Base-by-base conservation (phyloP, 2,329 filamentous ascomycete genomes). In the Botrytis tulipae region DNA sequence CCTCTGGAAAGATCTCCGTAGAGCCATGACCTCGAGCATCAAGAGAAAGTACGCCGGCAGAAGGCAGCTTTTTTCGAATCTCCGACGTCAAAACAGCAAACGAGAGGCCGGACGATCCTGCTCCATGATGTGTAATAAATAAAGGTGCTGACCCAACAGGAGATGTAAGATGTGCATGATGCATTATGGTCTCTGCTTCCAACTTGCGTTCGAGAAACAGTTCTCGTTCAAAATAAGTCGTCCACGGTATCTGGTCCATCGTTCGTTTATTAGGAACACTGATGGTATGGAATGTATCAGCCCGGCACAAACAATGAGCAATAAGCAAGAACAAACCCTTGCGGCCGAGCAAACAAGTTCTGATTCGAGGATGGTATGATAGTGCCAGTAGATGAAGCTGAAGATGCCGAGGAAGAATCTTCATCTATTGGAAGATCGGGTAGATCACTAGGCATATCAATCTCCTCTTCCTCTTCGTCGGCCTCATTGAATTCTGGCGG, bases 101-200 rank as follows among this genome's bases (percentile, higher is more conserved):
- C 3, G 94, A 97, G 74, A 98, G 88, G 10, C 93, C 97, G 0
- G 95, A 97, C 6, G 95, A 97, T 25, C 96, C 96, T 59, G 93
- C 96, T 57, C 96, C 96, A 83, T 99, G 96, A 81, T 99, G 96
- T 83, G 93, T 93, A 74, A 98, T 92, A 82, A 99, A 95, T 8
- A 99, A 85, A 0, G 95, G 94, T 0, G 92, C 93, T 54, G 87
- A 90, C 60, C 87, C 87, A 14, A 84, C 81, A 1, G 95, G 95
- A 0, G 94, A 94, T 32, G 90, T 97, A 61, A 98, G 86, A 82
- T 98, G 98, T 73, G 89, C 93, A 84, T 99, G 96, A 80, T 95
- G 92, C 70, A 86, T 88, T 60, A 93, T 88, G 35, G 84, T 83
- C 46, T 76, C 77, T 20, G 81, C 79, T 18, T 82, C 81, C 51